Conservation (phyloP, 768 basidiomycete species). For the Pisolithus sp. region DNA sequence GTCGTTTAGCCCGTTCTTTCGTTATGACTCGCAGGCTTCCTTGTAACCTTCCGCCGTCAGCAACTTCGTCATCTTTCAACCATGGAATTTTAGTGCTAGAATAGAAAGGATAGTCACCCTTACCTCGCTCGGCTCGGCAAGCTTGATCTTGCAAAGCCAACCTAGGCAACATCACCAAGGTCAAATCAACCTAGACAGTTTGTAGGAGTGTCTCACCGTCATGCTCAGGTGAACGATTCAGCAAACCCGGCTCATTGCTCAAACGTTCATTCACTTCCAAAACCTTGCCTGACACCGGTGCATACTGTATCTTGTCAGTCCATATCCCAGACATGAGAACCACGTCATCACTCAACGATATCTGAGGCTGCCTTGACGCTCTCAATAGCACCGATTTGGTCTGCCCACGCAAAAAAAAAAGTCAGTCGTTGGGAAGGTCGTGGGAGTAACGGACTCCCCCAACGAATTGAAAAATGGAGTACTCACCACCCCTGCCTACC, state of each 20-base stretch:
- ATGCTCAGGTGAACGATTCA: constrained; percentile 85
- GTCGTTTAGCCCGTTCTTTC: neutral
- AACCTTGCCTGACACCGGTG: constrained; percentile 84
- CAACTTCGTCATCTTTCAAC: constrained; percentile 56
- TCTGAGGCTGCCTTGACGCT: constrained; percentile 97
- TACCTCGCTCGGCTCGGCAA: constrained; percentile 75
- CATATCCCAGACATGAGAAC: neutral
- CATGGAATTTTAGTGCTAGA: neutral
- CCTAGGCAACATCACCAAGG: constrained; percentile 39
- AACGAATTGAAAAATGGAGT: neutral
- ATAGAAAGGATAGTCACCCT: constrained; percentile 7
- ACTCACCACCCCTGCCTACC: constrained; percentile 71
- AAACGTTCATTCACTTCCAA: constrained; percentile 73
- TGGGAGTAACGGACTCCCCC: too few species aligned
- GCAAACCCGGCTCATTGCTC: constrained; percentile 59
- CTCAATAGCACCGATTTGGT: constrained; percentile 86
- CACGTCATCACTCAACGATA: constrained; percentile 50
- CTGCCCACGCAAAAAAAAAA: constrained; percentile 34
- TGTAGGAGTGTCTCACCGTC: constrained; percentile 49
- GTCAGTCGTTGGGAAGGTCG: neutral
- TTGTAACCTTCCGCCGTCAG: constrained; percentile 75
- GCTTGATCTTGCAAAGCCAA: constrained; percentile 92
- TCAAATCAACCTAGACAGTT: neutral
- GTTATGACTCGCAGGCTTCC: constrained; percentile 43
- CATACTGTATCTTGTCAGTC: constrained; percentile 51